These are phyloP conservation scores for Beauveria sp. DNA, from an alignment of 2,329 filamentous ascomycete species.

Conservation along the genomic window DNA sequence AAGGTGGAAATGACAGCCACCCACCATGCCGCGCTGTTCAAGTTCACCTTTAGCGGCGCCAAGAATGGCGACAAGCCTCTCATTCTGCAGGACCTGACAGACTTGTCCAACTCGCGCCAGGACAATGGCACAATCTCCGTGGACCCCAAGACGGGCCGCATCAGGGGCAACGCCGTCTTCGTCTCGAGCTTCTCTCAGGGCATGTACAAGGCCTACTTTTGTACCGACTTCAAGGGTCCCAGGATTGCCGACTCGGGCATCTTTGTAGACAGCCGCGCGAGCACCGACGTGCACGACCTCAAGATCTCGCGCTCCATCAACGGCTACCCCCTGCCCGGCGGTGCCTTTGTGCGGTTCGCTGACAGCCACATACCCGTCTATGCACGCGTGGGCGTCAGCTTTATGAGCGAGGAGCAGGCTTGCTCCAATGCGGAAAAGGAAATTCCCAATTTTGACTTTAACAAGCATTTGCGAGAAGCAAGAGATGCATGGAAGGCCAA, in stretches of 20 bases:
- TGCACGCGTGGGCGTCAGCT: slow-evolving; percentile 61
- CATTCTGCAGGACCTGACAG: slow-evolving; percentile 57
- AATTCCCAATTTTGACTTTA: slow-evolving; percentile 61
- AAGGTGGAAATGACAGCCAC: slow-evolving; percentile 60
- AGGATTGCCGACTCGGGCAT: slow-evolving; percentile 52
- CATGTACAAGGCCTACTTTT: slow-evolving; percentile 53
- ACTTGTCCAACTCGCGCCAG: slow-evolving; percentile 53
- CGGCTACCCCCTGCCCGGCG: slow-evolving; percentile 48
- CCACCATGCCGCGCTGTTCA: slow-evolving; percentile 58
- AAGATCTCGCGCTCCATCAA: slow-evolving; percentile 43
- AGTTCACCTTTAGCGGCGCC: slow-evolving; percentile 50
- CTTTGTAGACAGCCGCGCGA: slow-evolving; percentile 50
- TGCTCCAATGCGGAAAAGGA: slow-evolving; percentile 62
- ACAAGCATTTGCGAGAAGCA: slow-evolving; percentile 42
- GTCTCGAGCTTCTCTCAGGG: slow-evolving; percentile 58
- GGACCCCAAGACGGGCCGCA: slow-evolving; percentile 46
- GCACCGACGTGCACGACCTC: slow-evolving; percentile 36
- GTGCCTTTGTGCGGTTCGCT: slow-evolving; percentile 57
- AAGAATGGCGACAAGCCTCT: slow-evolving; percentile 39
- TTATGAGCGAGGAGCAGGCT: slow-evolving; percentile 58
- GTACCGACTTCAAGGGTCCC: slow-evolving; percentile 57
- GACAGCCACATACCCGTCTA: slow-evolving; percentile 43
- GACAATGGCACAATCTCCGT: slow-evolving; percentile 50
- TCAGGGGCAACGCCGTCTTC: slow-evolving; percentile 57
- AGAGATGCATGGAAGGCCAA: slow-evolving; percentile 54